Percentiles rank a stretch among this genome's conserved stretches.
Evolutionary conservation across 805 yeast species (phyloP).

Genomic region (Priceomyces castillae): DNA sequence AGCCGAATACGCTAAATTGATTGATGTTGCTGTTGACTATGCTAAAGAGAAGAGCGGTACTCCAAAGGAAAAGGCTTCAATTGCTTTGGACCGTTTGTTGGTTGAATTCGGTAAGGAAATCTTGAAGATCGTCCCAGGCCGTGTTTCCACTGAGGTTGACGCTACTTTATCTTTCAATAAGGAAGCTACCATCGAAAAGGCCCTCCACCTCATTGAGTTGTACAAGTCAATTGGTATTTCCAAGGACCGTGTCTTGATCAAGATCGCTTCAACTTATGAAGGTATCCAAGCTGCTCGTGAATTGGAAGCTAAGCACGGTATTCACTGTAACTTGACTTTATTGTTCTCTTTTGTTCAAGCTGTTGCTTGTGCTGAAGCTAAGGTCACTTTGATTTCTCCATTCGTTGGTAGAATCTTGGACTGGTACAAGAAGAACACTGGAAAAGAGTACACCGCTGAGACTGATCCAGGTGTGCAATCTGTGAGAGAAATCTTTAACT

Average conservation of each 20-base stretch:
- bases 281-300: slow-evolving; percentile 99
- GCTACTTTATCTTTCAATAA: slow-evolving; percentile 97
- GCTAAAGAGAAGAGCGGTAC: slow-evolving; percentile 58
- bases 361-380: slow-evolving; percentile 98
- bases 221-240: slow-evolving; percentile 82
- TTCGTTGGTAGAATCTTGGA: slow-evolving; percentile 99
- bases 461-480: slow-evolving; percentile 96
- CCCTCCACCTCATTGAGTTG: slow-evolving; percentile 81
- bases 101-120: slow-evolving; percentile 96
- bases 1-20: slow-evolving; percentile 81
- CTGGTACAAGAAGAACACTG: slow-evolving; percentile 95
- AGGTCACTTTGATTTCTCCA: slow-evolving; percentile 94
- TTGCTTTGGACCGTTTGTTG: slow-evolving; percentile 87
- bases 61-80: slow-evolving; percentile 65
- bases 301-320: slow-evolving; percentile 83
- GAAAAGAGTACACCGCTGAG: slow-evolving; percentile 75
- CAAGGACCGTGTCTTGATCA: slow-evolving; percentile 90
- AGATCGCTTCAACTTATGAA: slow-evolving; percentile 98
- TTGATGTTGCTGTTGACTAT: slow-evolving; percentile 86
- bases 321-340: slow-evolving; percentile 93
- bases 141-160: slow-evolving; percentile 98
- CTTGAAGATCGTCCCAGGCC: slow-evolving; percentile 93
- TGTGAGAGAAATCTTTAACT: slow-evolving; percentile 87
- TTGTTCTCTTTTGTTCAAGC: slow-evolving; percentile 96
- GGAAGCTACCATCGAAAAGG: slow-evolving; percentile 91